Conservation (phyloP, 306 rosid genomes). For the Pachyrhizus erosus region DNA sequence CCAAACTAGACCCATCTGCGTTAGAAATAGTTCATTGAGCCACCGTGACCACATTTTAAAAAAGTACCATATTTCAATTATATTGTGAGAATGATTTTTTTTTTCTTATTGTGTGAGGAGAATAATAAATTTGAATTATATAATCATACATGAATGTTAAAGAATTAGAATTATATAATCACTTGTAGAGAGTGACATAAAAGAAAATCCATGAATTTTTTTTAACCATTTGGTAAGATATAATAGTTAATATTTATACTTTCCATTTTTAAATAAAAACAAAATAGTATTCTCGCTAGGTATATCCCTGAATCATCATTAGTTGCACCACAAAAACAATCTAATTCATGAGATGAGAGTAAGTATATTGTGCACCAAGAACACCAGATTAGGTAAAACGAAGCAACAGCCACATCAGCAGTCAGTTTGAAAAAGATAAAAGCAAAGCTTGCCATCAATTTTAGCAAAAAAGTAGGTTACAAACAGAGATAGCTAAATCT, state of each 20-base stretch:
- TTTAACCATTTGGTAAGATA: background rate
- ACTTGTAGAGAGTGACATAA: background rate
- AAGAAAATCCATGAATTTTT: no score
- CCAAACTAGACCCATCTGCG: background rate
- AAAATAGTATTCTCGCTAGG: background rate
- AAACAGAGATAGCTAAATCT: no score
- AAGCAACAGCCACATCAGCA: background rate
- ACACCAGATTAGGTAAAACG: background rate
- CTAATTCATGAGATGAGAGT: no score
- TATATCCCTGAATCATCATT: background rate
- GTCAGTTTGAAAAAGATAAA: background rate
- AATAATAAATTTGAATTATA: no score
- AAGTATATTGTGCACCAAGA: no score
- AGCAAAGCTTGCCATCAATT: slow-evolving; percentile 16
- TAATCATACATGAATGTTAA: background rate
- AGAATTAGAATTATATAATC: background rate
- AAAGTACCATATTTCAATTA: no score
- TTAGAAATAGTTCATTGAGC: background rate
- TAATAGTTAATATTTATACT: background rate
- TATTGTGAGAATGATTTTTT: background rate
- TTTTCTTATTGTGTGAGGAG: background rate
- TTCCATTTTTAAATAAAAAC: background rate
- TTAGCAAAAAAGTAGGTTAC: background rate
- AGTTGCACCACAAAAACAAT: no score
- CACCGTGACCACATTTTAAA: background rate